phyloP scores from a whole-genome alignment of 2,329 filamentous ascomycete genomes.

The Epichloe gansuensis region DNA sequence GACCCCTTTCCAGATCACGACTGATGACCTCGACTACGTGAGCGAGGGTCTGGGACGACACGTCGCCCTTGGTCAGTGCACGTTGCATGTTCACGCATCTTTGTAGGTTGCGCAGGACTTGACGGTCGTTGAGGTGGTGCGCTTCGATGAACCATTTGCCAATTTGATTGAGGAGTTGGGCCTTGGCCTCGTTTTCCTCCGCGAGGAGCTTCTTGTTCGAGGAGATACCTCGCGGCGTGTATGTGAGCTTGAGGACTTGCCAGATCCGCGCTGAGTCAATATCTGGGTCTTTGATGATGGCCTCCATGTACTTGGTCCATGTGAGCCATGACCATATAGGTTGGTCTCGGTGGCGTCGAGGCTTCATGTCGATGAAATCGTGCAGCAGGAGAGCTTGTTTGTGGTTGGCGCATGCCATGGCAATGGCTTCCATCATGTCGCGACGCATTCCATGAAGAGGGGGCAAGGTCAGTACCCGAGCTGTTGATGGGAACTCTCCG shows the following conservation, averaged over 20 bases:
- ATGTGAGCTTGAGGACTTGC: constrained; percentile 14
- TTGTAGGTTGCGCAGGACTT: constrained; percentile 18
- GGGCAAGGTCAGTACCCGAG: constrained; percentile 3
- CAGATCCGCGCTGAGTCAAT: constrained; percentile 15
- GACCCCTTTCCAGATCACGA: constrained; percentile 21
- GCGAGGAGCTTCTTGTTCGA: not conserved
- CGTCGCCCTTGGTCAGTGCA: constrained; percentile 10
- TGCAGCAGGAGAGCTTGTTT: constrained; percentile 14
- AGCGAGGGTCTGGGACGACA: constrained; percentile 16
- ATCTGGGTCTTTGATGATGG: constrained; percentile 20
- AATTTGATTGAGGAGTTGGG: constrained; percentile 19
- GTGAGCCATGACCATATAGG: constrained; percentile 18
- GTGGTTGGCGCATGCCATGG: constrained; percentile 13
- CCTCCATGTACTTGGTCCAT: constrained; percentile 20
- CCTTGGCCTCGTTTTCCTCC: constrained; percentile 11
- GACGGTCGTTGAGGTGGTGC: constrained; percentile 16
- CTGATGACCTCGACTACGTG: constrained; percentile 16
- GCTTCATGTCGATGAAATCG: constrained; percentile 7
- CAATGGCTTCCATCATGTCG: constrained; percentile 8
- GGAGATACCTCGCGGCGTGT: not conserved
- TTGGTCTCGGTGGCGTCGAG: not conserved
- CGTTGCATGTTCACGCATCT: constrained; percentile 15
- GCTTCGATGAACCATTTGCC: constrained; percentile 17
- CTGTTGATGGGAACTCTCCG: constrained; percentile 7
- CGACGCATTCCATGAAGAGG: constrained; percentile 5